Conservation (phyloP, 352 stramenopile species). For the Phytophthora sojae region DNA sequence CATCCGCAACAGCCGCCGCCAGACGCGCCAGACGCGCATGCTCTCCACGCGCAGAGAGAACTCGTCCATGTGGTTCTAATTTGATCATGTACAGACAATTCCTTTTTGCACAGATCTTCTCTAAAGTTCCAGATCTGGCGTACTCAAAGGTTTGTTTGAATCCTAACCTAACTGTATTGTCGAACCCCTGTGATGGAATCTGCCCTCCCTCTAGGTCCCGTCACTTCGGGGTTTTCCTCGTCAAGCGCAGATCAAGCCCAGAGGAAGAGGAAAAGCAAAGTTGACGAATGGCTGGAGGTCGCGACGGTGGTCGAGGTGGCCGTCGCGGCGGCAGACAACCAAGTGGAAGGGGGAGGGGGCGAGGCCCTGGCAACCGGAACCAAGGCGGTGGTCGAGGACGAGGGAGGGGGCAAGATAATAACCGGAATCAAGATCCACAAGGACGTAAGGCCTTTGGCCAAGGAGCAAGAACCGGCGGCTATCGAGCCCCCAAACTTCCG, state of each 20-base stretch:
- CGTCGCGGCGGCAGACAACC: slow-evolving; percentile 11
- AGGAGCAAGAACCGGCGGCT: background rate
- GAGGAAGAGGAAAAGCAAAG: background rate
- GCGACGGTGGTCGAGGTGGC: slow-evolving; percentile 8
- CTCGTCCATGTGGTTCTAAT: slow-evolving; percentile 84
- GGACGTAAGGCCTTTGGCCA: background rate
- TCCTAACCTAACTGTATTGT: background rate
- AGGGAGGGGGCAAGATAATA: slow-evolving; percentile 4
- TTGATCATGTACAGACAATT: too few species aligned
- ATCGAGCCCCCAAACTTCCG: slow-evolving; percentile 4
- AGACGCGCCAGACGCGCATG: slow-evolving; percentile 53
- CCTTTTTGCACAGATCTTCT: too few species aligned
- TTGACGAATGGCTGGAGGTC: slow-evolving; percentile 16
- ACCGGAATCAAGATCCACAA: background rate
- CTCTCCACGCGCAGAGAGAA: slow-evolving; percentile 72
- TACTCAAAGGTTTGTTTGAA: background rate
- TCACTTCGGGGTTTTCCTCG: slow-evolving; percentile 25
- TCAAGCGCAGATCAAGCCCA: slow-evolving; percentile 1
- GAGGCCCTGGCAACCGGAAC: background rate
- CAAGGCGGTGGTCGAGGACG: slow-evolving; percentile 14
- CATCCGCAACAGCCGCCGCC: slow-evolving; percentile 62
- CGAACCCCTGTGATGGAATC: slow-evolving; percentile 3
- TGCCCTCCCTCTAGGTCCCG: background rate
- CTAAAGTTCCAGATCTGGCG: background rate
- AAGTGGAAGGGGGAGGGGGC: slow-evolving; percentile 15